Percentiles rank a stretch among this genome's conserved stretches.
Conservation (phyloP, 1,139 yeast genomes). For the Protomyces macrosporus region DNA sequence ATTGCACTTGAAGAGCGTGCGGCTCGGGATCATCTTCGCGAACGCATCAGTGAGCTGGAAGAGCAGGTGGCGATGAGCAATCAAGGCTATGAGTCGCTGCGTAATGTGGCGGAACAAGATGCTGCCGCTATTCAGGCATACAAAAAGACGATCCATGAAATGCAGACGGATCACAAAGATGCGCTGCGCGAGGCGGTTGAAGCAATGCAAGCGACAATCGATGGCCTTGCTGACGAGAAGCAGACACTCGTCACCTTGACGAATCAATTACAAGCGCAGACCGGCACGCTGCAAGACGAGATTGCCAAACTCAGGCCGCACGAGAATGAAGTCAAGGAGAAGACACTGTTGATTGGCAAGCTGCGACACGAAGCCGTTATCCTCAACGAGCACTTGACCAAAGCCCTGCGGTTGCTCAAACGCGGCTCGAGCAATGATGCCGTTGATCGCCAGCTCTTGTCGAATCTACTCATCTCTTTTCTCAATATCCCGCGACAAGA, state of each 20-base stretch:
- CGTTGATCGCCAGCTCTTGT: conserved; percentile 68
- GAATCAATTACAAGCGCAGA: conserved; percentile 35
- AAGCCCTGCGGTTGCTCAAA: conserved; percentile 77
- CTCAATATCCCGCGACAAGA: conserved; percentile 87
- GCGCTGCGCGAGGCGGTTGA: conserved; percentile 39
- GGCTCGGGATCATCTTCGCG: conserved; percentile 35
- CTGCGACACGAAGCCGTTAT: conserved; percentile 90
- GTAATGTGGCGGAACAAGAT: conserved; percentile 28
- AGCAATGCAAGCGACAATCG: conserved; percentile 34
- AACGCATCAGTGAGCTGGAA: conserved; percentile 47
- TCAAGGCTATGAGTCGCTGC: conserved; percentile 32
- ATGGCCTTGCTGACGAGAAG: conserved; percentile 33
- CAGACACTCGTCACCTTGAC: conserved; percentile 34
- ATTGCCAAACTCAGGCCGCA: conserved; percentile 37
- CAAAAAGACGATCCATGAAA: conserved; percentile 37
- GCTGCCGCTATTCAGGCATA: conserved; percentile 31
- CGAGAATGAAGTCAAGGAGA: conserved; percentile 59
- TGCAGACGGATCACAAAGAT: conserved; percentile 44
- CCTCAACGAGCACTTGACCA: conserved; percentile 85
- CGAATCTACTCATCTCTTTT: conserved; percentile 79
- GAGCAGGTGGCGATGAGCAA: conserved; percentile 40
- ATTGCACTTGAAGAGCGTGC: conserved; percentile 39
- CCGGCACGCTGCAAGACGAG: conserved; percentile 35
- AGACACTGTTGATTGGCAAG: conserved; percentile 77
- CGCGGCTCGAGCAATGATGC: conserved; percentile 54